Evolutionary conservation across 495 filamentous ascomycete species (phyloP).

Genomic region (Daldinia caldariorum): DNA sequence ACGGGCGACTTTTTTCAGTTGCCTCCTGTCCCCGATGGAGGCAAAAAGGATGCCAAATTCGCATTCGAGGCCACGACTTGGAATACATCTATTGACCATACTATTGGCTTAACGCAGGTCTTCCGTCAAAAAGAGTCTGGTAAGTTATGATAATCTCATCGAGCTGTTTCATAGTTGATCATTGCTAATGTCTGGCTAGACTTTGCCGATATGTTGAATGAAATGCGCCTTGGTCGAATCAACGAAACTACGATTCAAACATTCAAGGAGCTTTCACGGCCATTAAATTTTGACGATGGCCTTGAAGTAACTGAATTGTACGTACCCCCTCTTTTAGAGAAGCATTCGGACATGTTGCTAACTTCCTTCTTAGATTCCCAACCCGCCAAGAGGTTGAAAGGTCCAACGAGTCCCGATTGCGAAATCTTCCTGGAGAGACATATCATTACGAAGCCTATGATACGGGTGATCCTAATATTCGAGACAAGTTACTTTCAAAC

Average conservation of each 20-base stretch:
- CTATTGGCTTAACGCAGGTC: slow-evolving; percentile 92
- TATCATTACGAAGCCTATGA: slow-evolving; percentile 77
- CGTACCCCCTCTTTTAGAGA: slow-evolving; percentile 35
- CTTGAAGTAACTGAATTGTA: slow-evolving; percentile 91
- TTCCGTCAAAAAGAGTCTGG: slow-evolving; percentile 94
- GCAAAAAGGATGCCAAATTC: slow-evolving; percentile 77
- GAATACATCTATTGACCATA: slow-evolving; percentile 92
- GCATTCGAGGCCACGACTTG: slow-evolving; percentile 91
- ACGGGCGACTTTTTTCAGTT: slow-evolving; percentile 98
- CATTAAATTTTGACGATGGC: slow-evolving; percentile 75
- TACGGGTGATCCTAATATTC: slow-evolving; percentile 73
- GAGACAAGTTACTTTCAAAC: slow-evolving; percentile 81
- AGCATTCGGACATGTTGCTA: slow-evolving; percentile 31
- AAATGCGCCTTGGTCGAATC: slow-evolving; percentile 91
- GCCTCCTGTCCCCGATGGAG: slow-evolving; percentile 82
- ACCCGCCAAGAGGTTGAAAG: slow-evolving; percentile 89
- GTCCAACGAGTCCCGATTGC: slow-evolving; percentile 81
- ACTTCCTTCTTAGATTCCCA: slow-evolving; percentile 71
- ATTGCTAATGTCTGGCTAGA: slow-evolving; percentile 54
- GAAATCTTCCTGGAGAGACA: slow-evolving; percentile 70
- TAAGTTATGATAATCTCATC: slow-evolving; percentile 47
- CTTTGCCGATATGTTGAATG: slow-evolving; percentile 95
- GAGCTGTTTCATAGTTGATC: neutral
- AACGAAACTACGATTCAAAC: slow-evolving; percentile 71
- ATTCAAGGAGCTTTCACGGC: slow-evolving; percentile 76